Conservation (phyloP, 805 yeast species). For the Yarrowia alimentaria region DNA sequence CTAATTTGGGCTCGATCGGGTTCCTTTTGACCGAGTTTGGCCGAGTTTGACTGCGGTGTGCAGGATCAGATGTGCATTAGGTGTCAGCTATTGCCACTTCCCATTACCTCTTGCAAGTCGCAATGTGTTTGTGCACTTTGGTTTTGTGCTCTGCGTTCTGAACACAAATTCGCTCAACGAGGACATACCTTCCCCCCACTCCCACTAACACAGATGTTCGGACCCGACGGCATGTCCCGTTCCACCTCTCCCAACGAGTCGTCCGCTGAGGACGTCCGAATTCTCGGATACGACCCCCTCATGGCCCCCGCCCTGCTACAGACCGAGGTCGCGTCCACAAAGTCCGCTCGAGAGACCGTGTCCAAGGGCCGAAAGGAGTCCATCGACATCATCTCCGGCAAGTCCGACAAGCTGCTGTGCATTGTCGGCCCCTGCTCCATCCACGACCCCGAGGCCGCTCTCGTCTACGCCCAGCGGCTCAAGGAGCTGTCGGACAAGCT, state of each 20-base stretch:
- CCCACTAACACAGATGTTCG: slow-evolving; percentile 36
- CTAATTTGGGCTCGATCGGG: too few relatives aligned
- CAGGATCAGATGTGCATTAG: too few relatives aligned
- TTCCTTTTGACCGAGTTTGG: too few relatives aligned
- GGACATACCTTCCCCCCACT: too few relatives aligned
- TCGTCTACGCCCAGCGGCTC: slow-evolving; percentile 77
- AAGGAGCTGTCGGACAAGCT: slow-evolving; percentile 67
- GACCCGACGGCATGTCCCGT: slow-evolving; percentile 41
- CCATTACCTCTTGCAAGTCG: too few relatives aligned
- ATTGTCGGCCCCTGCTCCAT: slow-evolving; percentile 97
- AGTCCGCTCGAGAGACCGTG: slow-evolving; percentile 59
- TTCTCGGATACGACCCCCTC: slow-evolving; percentile 89
- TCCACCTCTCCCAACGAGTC: slow-evolving; percentile 50
- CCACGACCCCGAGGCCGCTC: slow-evolving; percentile 86
- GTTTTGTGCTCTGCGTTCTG: too few relatives aligned
- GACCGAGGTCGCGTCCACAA: slow-evolving; percentile 71
- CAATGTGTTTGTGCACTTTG: not conserved
- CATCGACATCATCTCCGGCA: slow-evolving; percentile 65
- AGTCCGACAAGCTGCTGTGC: slow-evolving; percentile 80
- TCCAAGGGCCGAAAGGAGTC: slow-evolving; percentile 76
- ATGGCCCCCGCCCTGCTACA: slow-evolving; percentile 90
- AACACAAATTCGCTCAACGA: too few relatives aligned
- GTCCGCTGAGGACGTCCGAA: slow-evolving; percentile 57
- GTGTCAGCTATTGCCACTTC: too few relatives aligned
- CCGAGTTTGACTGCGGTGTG: too few relatives aligned